phyloP scores from a whole-genome alignment of 441 rosid genomes.

The Pelargonium hybrid region DNA sequence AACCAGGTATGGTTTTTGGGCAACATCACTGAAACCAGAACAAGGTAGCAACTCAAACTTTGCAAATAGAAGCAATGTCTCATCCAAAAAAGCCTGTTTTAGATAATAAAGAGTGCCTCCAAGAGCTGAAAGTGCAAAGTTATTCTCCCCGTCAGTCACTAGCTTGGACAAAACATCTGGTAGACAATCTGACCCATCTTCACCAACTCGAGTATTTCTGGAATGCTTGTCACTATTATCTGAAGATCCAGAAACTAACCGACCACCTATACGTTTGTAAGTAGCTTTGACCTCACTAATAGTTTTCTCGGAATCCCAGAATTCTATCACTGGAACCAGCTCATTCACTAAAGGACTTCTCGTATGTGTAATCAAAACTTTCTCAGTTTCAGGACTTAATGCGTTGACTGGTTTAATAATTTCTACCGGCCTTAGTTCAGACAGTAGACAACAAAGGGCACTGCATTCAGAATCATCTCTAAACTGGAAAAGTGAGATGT shows the following conservation, averaged over 20 bases:
- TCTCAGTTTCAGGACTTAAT: constrained; percentile 72
- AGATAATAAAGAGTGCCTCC: constrained; percentile 92
- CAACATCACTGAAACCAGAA: constrained; percentile 43
- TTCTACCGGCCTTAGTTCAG: constrained; percentile 93
- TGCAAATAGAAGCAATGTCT: constrained; percentile 80
- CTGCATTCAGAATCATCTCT: constrained; percentile 76
- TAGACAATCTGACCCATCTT: constrained; percentile 31
- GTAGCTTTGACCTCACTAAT: constrained; percentile 43
- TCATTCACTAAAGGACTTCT: constrained; percentile 80
- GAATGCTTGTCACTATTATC: constrained; percentile 23
- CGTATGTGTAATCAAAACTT: constrained; percentile 63
- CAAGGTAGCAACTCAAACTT: constrained; percentile 79
- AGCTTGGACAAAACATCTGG: constrained; percentile 55
- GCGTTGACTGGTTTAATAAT: constrained; percentile 67
- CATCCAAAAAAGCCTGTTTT: constrained; percentile 80
- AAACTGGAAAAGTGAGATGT: constrained; percentile 40
- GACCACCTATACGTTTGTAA: constrained; percentile 37
- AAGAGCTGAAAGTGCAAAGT: constrained; percentile 84
- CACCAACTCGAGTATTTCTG: constrained; percentile 22
- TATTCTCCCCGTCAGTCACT: constrained; percentile 42
- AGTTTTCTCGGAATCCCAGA: constrained; percentile 94
- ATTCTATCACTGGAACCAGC: constrained; percentile 57
- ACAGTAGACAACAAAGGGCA: constrained; percentile 59
- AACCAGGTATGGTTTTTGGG: constrained; percentile 69
- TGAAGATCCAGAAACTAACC: constrained; percentile 31